These are phyloP conservation scores for Clathrus columnatus DNA, from an alignment of 768 basidiomycete species.

Conservation along the genomic window DNA sequence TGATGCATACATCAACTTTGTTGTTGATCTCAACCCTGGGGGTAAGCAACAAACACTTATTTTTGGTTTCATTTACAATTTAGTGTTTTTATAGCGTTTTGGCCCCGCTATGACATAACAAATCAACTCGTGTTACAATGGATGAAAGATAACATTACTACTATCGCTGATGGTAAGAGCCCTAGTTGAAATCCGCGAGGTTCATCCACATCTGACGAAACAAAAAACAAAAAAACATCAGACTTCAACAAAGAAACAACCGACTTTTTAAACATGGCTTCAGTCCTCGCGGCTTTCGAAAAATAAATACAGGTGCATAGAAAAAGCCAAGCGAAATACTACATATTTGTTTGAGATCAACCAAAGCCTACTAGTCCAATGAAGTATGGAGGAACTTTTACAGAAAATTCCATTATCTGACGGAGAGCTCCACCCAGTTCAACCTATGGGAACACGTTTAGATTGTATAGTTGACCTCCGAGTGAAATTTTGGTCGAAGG, in stretches of 20 bases:
- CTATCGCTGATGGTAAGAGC: conserved; percentile 46
- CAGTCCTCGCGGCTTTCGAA: conserved; percentile 37
- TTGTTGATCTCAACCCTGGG: conserved; percentile 47
- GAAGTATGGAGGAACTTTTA: too few species aligned
- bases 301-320: too few species aligned
- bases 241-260: conserved; percentile 35
- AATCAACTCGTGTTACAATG: conserved; percentile 37
- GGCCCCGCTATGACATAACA: conserved; percentile 34
- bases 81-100: conserved; percentile 35
- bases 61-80: background rate
- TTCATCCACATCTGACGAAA: background rate
- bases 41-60: conserved; percentile 23
- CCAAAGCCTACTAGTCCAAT: too few species aligned
- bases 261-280: conserved; percentile 31
- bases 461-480: too few species aligned
- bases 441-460: too few species aligned
- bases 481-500: too few species aligned
- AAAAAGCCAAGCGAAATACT: too few species aligned
- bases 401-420: too few species aligned
- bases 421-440: too few species aligned
- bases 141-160: conserved; percentile 41
- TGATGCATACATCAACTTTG: conserved; percentile 49
- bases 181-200: too few species aligned
- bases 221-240: conserved; percentile 16
- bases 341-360: too few species aligned